A percentile compares a stretch with the other conserved stretches of the same genome.
Conservation (phyloP, 345 rosid species). For the Eutrema yunnanense region DNA sequence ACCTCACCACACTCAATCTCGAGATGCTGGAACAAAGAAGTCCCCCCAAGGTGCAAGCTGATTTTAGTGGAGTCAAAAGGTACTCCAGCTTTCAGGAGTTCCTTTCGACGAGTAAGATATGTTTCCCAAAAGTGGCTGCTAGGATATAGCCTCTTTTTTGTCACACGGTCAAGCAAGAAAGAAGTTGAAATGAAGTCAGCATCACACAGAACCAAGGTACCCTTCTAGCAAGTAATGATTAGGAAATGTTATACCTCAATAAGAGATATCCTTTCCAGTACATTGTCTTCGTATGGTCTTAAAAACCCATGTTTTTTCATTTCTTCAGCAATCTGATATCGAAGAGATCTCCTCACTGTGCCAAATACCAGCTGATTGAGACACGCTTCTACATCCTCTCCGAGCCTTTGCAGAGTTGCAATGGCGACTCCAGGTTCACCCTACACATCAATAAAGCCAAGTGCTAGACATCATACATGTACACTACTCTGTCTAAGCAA, state of each 20-base stretch:
- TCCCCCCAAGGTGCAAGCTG: constrained; percentile 43
- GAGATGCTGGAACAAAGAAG: constrained; percentile 35
- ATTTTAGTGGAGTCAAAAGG: constrained; percentile 39
- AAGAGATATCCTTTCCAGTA: constrained; percentile 66
- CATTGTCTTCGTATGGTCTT: constrained; percentile 69
- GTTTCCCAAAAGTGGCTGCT: constrained; percentile 90
- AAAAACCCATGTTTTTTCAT: constrained; percentile 67
- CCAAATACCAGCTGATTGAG: constrained; percentile 91
- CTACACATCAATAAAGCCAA: constrained; percentile 48
- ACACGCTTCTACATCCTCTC: constrained; percentile 79
- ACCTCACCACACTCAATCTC: constrained; percentile 84
- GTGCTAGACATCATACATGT: constrained; percentile 21
- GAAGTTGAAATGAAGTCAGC: constrained; percentile 27
- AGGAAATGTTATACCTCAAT: constrained; percentile 63
- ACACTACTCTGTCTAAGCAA: constrained; percentile 16
- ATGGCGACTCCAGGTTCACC: constrained; percentile 88
- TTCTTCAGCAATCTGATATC: constrained; percentile 70
- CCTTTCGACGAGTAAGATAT: constrained; percentile 52
- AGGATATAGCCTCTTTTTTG: constrained; percentile 87
- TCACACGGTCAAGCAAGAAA: constrained; percentile 26
- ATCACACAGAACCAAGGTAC: constrained; percentile 11
- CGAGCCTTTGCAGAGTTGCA: constrained; percentile 84
- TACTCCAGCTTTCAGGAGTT: constrained; percentile 28
- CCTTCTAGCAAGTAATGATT: constrained; percentile 15
- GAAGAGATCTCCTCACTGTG: constrained; percentile 76